phyloP scores from a whole-genome alignment of 2,329 filamentous ascomycete genomes.

The Cordyceps javanica region DNA sequence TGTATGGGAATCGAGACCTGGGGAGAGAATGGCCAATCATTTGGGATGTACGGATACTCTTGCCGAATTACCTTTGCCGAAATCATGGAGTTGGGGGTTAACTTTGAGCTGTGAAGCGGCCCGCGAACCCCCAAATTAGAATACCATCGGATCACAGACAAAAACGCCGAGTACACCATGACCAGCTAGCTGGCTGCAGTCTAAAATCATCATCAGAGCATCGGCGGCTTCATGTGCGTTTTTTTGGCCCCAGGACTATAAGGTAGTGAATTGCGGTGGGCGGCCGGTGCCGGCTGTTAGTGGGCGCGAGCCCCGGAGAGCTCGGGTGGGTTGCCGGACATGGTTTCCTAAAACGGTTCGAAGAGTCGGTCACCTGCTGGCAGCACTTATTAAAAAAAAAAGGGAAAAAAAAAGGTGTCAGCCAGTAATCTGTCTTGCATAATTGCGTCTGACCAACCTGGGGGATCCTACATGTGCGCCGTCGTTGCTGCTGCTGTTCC shows the following conservation, averaged over 20 bases:
- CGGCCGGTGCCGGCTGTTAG: slow-evolving; percentile 1
- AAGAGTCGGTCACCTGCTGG: neutral
- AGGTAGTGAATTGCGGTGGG: neutral
- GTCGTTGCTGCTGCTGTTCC: neutral
- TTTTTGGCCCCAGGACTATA: neutral
- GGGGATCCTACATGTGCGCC: neutral
- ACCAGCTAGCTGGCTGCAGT: neutral
- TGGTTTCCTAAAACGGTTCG: neutral
- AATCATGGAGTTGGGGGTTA: too few relatives aligned
- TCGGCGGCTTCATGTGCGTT: neutral
- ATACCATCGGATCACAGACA: too few relatives aligned
- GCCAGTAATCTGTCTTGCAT: neutral
- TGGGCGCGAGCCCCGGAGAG: neutral
- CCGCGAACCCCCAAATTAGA: neutral
- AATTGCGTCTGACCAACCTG: neutral
- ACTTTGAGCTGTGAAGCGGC: neutral
- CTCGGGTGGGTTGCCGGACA: neutral
- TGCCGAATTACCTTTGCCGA: neutral
- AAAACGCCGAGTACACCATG: too few relatives aligned
- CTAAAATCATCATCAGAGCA: too few relatives aligned
- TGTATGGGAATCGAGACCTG: too few relatives aligned
- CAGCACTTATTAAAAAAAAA: too few relatives aligned
- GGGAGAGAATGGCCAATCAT: too few relatives aligned
- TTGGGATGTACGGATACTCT: neutral
- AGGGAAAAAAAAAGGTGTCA: too few relatives aligned